Conservation (phyloP, 768 basidiomycete species). For the Sutorius australiensis region DNA sequence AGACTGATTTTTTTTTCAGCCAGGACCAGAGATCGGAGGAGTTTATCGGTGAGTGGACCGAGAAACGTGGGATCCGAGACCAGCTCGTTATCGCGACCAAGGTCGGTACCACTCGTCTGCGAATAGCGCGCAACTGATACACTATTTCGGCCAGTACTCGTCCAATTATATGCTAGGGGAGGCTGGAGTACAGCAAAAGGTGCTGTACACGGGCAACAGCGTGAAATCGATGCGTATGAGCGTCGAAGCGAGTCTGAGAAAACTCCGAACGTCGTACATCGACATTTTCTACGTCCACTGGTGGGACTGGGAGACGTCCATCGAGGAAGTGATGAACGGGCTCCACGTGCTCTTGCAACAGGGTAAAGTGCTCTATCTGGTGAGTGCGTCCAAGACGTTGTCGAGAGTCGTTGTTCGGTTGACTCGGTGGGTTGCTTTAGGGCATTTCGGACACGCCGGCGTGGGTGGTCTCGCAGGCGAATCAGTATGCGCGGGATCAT, state of each 20-base stretch:
- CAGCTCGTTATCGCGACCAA: conserved; percentile 49
- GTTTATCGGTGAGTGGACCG: conserved; percentile 51
- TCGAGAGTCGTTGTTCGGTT: neutral
- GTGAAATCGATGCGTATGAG: conserved; percentile 33
- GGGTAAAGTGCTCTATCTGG: conserved; percentile 45
- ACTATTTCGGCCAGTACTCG: conserved; percentile 16
- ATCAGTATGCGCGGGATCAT: conserved; percentile 48
- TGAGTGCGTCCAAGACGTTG: neutral
- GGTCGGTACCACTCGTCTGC: conserved; percentile 14
- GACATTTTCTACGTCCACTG: conserved; percentile 57
- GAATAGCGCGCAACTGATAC: neutral
- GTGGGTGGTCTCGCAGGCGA: conserved; percentile 47
- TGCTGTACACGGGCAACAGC: conserved; percentile 37
- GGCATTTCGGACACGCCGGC: conserved; percentile 46
- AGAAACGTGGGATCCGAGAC: conserved; percentile 40
- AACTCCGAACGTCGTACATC: conserved; percentile 56
- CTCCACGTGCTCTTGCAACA: conserved; percentile 40
- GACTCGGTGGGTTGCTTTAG: conserved; percentile 11
- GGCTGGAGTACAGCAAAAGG: conserved; percentile 15
- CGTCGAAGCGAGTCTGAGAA: conserved; percentile 39
- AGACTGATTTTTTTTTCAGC: conserved; percentile 19
- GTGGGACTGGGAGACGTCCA: conserved; percentile 45
- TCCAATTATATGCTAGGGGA: conserved; percentile 17
- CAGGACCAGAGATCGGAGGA: conserved; percentile 54
- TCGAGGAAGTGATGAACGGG: conserved; percentile 45